phyloP scores from a whole-genome alignment of 2,329 filamentous ascomycete genomes.

The Aspergillus candidus region DNA sequence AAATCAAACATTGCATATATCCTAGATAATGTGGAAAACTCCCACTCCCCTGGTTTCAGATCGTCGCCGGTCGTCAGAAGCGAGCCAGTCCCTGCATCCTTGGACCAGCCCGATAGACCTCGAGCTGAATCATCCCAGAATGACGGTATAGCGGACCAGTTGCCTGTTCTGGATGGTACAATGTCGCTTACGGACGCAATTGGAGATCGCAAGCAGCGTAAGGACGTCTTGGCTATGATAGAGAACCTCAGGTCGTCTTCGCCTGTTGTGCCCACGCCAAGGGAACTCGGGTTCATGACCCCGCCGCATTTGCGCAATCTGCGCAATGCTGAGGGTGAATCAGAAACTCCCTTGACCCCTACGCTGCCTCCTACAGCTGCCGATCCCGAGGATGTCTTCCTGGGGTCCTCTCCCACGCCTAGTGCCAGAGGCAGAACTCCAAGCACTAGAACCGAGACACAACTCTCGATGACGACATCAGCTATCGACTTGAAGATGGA shows the following conservation, averaged over 20 bases:
- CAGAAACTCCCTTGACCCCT: conserved; percentile 37
- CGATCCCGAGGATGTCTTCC: conserved; percentile 41
- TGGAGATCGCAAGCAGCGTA: conserved; percentile 66
- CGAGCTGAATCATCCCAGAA: conserved; percentile 39
- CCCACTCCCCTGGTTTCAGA: conserved; percentile 13
- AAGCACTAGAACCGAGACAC: conserved; percentile 22
- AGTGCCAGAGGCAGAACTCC: conserved; percentile 31
- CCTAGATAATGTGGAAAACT: conserved; percentile 10
- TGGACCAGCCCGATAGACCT: conserved; percentile 27
- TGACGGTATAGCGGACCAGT: conserved; percentile 58
- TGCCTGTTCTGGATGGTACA: conserved; percentile 62
- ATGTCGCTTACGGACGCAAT: conserved; percentile 40
- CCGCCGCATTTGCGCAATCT: conserved; percentile 24
- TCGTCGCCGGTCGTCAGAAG: conserved; percentile 25
- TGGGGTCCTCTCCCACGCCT: conserved; percentile 50
- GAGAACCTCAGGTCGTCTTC: conserved; percentile 55
- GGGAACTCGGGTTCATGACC: conserved; percentile 22
- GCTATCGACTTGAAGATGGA: conserved; percentile 14
- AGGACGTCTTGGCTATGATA: conserved; percentile 60
- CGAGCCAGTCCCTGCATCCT: conserved; percentile 14
- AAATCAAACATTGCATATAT: conserved; percentile 14
- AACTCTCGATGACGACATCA: conserved; percentile 31
- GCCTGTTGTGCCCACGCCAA: conserved; percentile 22
- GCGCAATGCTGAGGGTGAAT: conserved; percentile 17
- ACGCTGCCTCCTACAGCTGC: conserved; percentile 32